phyloP scores from a whole-genome alignment of 2,329 filamentous ascomycete genomes.

The Magnaporthiopsis rhizophila region DNA sequence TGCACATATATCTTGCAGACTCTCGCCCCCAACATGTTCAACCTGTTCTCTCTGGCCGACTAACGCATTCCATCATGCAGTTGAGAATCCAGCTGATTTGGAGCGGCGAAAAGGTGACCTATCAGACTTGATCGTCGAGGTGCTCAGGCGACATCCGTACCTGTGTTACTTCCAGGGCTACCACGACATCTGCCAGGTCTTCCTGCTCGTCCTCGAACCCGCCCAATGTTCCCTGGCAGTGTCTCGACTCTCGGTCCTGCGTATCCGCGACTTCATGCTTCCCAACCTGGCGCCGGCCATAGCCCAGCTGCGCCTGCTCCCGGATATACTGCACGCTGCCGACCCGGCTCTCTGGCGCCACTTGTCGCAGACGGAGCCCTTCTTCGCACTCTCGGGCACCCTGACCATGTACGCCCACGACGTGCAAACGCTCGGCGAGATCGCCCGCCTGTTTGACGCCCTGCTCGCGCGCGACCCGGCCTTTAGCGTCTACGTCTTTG shows the following conservation, averaged over 20 bases:
- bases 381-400: conserved; percentile 88
- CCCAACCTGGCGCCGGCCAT: conserved; percentile 75
- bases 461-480: conserved; percentile 81
- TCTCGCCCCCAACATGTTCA: neutral
- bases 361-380: conserved; percentile 72
- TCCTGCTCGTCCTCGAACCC: conserved; percentile 74
- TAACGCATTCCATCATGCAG: conserved; percentile 28
- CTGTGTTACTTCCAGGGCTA: conserved; percentile 98
- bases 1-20: conserved; percentile 17
- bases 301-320: conserved; percentile 79
- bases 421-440: conserved; percentile 81
- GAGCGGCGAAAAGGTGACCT: conserved; percentile 66
- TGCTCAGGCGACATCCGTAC: conserved; percentile 72
- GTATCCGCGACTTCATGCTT: conserved; percentile 97
- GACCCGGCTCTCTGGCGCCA: conserved; percentile 68
- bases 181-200: conserved; percentile 95
- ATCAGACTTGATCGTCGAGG: conserved; percentile 68
- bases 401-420: conserved; percentile 96
- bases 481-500: conserved; percentile 86
- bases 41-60: neutral
- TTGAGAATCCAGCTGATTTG: conserved; percentile 61
- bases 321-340: conserved; percentile 65
- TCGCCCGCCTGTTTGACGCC: conserved; percentile 86
- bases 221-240: conserved; percentile 54
- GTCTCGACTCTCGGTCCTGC: conserved; percentile 75